Conservation (phyloP, 495 filamentous ascomycete genomes). For the Penicillium bialowiezense region DNA sequence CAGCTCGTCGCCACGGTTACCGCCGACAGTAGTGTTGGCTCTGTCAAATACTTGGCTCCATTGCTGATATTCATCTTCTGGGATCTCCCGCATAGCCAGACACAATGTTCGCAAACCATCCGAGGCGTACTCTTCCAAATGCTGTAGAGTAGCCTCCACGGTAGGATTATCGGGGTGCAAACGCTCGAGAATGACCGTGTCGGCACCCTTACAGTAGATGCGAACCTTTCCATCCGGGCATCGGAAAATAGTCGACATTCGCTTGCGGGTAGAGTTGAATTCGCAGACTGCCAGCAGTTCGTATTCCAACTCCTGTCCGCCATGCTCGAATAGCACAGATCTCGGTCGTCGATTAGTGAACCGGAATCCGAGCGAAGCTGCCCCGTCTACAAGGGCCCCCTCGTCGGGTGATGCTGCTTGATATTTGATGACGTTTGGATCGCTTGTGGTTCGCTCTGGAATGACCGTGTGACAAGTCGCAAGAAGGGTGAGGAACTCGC, state of each 20-base stretch:
- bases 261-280: constrained; percentile 96
- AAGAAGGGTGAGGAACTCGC: constrained; percentile 86
- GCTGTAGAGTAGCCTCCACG: constrained; percentile 82
- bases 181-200: constrained; percentile 94
- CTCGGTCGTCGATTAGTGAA: constrained; percentile 89
- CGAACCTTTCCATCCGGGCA: constrained; percentile 95
- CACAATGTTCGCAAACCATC: constrained; percentile 95
- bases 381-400: constrained; percentile 92
- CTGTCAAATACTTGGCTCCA: constrained; percentile 88
- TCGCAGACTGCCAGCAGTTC: constrained; percentile 95
- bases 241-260: constrained; percentile 96
- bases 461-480: constrained; percentile 97
- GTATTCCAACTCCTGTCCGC: constrained; percentile 72
- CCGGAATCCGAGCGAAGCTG: constrained; percentile 76
- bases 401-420: constrained; percentile 98
- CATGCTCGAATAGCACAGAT: constrained; percentile 74
- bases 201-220: constrained; percentile 93
- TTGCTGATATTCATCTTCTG: constrained; percentile 84
- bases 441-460: constrained; percentile 76
- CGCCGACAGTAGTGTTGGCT: constrained; percentile 85
- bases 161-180: constrained; percentile 75
- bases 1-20: constrained; percentile 88
- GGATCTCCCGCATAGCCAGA: constrained; percentile 89
- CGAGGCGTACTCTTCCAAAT: constrained; percentile 96
- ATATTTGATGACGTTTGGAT: constrained; percentile 83